Percentiles rank a stretch among this genome's conserved stretches.
phyloP scores from a whole-genome alignment of 2,329 filamentous ascomycete species.

The Aspergillus sp. region DNA sequence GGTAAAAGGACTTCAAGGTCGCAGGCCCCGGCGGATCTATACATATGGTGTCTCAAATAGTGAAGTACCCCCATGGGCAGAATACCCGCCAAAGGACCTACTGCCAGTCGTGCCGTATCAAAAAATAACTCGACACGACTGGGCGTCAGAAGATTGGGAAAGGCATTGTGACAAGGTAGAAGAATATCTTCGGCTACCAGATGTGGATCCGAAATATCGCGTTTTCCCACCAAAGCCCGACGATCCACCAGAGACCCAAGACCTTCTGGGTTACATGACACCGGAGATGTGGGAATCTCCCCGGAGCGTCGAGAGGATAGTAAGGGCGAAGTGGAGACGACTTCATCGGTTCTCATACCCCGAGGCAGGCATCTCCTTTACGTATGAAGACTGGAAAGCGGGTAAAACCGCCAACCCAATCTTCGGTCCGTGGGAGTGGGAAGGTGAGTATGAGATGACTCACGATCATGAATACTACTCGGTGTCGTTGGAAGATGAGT shows the following conservation, averaged over 20 bases:
- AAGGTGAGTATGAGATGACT: neutral
- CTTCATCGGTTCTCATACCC: neutral
- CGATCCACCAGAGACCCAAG: neutral
- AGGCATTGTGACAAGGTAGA: neutral
- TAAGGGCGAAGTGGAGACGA: neutral
- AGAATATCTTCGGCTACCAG: neutral
- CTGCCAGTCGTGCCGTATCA: neutral
- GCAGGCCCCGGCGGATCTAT: neutral
- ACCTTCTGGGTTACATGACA: neutral
- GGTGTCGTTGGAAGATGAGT: slow-evolving; percentile 15
- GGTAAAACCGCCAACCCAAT: neutral
- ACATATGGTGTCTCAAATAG: neutral
- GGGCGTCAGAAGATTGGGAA: neutral
- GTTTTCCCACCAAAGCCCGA: neutral
- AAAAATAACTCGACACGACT: neutral
- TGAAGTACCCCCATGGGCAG: neutral
- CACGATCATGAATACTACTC: slow-evolving; percentile 16
- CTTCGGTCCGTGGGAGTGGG: neutral
- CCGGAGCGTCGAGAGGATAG: neutral
- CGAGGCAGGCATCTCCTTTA: neutral
- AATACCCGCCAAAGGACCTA: neutral
- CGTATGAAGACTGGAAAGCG: neutral
- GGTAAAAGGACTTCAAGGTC: neutral
- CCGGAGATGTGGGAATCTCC: slow-evolving; percentile 2
- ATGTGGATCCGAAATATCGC: neutral